A percentile compares a stretch with the other conserved stretches of the same genome.
phyloP scores from a whole-genome alignment of 2,329 filamentous ascomycete genomes.

The Cercospora citrullina region DNA sequence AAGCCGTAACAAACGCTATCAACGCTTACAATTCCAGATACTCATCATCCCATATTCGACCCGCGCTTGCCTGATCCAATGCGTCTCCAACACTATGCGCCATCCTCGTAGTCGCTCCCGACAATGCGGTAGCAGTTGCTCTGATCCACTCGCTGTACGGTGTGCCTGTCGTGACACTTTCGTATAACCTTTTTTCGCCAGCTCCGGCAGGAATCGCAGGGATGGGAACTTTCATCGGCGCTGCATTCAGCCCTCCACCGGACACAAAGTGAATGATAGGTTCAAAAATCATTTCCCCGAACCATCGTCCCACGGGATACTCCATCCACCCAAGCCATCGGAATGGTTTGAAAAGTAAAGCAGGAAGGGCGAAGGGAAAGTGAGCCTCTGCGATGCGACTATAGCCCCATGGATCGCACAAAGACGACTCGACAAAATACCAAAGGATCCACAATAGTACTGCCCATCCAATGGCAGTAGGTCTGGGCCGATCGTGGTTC shows the following conservation, averaged over 20 bases:
- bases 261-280: constrained; percentile 1
- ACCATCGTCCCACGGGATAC: constrained; percentile 39
- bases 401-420: constrained; percentile 52
- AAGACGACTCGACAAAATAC: constrained; percentile 43
- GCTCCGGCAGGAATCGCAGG: neutral
- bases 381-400: constrained; percentile 50
- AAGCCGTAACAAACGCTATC: neutral
- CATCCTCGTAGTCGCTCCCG: constrained; percentile 23
- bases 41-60: constrained; percentile 36
- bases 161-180: constrained; percentile 3
- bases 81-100: constrained; percentile 28
- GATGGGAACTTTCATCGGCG: neutral
- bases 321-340: constrained; percentile 21
- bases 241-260: neutral
- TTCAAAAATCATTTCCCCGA: constrained; percentile 23
- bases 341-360: constrained; percentile 51
- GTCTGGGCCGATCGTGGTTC: constrained; percentile 30
- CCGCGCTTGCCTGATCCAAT: constrained; percentile 30
- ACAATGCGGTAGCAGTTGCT: constrained; percentile 18
- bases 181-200: neutral
- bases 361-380: constrained; percentile 58
- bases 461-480: constrained; percentile 45
- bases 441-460: constrained; percentile 48
- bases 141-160: constrained; percentile 18
- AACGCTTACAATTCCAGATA: constrained; percentile 18